A percentile compares a stretch with the other conserved stretches of the same genome.
These are phyloP conservation scores for Lactuca saligna DNA, from an alignment of 129 eudicot genomes.

Conservation along the genomic window DNA sequence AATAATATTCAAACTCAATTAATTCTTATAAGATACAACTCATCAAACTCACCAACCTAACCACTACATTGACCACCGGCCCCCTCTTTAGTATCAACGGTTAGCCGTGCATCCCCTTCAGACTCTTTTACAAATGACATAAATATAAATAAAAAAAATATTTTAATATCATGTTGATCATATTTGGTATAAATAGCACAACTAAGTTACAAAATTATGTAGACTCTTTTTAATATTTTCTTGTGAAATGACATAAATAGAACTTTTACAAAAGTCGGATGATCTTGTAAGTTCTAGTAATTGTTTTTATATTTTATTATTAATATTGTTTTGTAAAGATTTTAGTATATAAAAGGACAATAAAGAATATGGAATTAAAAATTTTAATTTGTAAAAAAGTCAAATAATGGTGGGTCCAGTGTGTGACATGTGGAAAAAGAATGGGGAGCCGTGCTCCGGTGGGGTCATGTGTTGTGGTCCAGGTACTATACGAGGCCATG, in stretches of 20 bases:
- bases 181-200: neutral
- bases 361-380: neutral
- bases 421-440: slow-evolving; percentile 20
- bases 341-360: neutral
- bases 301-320: too few relatives aligned
- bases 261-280: neutral
- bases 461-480: slow-evolving; percentile 42
- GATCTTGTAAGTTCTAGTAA: neutral
- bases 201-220: neutral
- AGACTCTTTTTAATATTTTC: neutral
- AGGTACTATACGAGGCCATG: slow-evolving; percentile 30
- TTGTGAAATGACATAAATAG: neutral
- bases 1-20: neutral
- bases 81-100: neutral
- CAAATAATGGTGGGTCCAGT: slow-evolving; percentile 26
- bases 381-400: slow-evolving; percentile 1
- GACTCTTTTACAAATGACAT: too few relatives aligned
- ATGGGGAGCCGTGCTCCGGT: slow-evolving; percentile 21
- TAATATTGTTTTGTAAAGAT: neutral
- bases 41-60: neutral
- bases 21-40: too few relatives aligned
- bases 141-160: too few relatives aligned
- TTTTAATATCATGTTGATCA: too few relatives aligned
- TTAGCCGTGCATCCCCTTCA: too few relatives aligned
- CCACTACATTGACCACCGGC: neutral